These are phyloP conservation scores for Kregervanrija fluxuum DNA, from an alignment of 805 yeast species.

Conservation along the genomic window DNA sequence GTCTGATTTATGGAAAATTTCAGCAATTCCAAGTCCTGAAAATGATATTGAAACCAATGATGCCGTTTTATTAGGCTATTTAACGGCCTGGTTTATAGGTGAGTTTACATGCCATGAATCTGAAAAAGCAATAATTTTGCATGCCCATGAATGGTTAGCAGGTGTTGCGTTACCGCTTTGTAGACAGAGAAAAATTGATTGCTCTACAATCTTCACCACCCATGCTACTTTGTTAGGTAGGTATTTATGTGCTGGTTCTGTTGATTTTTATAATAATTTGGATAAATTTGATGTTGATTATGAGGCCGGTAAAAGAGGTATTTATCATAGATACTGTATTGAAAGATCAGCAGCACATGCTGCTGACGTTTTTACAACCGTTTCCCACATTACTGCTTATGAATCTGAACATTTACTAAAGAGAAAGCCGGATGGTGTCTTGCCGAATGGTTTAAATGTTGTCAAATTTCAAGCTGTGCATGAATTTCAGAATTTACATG, in stretches of 20 bases:
- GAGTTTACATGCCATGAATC: conserved; percentile 81
- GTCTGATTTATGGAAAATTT: conserved; percentile 81
- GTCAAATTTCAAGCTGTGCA: conserved; percentile 96
- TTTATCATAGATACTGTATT: conserved; percentile 92
- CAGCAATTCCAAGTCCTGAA: conserved; percentile 91
- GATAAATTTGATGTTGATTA: conserved; percentile 88
- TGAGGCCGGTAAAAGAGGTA: conserved; percentile 97
- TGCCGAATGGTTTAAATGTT: conserved; percentile 94
- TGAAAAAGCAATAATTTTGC: conserved; percentile 85
- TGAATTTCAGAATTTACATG: conserved; percentile 95
- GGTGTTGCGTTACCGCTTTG: conserved; percentile 93
- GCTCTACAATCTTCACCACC: conserved; percentile 92
- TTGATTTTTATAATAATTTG: conserved; percentile 90
- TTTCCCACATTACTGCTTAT: conserved; percentile 93
- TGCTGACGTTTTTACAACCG: conserved; percentile 96
- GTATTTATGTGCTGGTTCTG: conserved; percentile 92
- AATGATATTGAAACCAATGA: conserved; percentile 85
- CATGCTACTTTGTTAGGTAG: conserved; percentile 96
- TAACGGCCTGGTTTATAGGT: conserved; percentile 96
- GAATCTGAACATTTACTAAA: conserved; percentile 90
- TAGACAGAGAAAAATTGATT: conserved; percentile 84
- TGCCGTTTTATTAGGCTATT: conserved; percentile 85
- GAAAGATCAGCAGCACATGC: conserved; percentile 95
- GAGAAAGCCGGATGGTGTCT: conserved; percentile 95
- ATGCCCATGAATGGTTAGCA: conserved; percentile 97